phyloP scores from a whole-genome alignment of 345 rosid genomes.

The Bruguiera sexangula region DNA sequence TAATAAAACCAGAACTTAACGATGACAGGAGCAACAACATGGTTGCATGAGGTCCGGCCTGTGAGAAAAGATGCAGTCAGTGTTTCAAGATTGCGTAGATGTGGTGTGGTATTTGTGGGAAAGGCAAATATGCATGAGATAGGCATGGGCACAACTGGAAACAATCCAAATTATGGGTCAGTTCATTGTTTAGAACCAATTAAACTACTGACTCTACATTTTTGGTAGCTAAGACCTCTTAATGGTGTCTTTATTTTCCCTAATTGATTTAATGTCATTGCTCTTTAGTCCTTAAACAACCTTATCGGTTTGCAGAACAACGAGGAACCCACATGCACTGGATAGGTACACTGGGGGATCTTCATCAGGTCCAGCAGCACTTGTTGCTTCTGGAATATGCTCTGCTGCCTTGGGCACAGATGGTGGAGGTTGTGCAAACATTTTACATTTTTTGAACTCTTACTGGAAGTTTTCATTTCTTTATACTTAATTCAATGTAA shows the following conservation, averaged over 20 bases:
- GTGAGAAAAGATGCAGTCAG: constrained; percentile 60
- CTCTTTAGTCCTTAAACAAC: not conserved
- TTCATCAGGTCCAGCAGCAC: constrained; percentile 90
- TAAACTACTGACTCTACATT: no score
- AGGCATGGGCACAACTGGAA: constrained; percentile 96
- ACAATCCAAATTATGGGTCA: constrained; percentile 89
- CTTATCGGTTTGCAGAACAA: constrained; percentile 51
- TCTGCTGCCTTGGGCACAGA: constrained; percentile 95
- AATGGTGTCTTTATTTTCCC: not conserved
- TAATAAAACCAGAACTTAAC: constrained; percentile 6
- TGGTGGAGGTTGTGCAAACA: constrained; percentile 72
- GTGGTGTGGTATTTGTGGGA: constrained; percentile 79
- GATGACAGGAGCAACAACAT: constrained; percentile 72
- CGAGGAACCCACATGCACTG: constrained; percentile 80
- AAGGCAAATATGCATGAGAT: constrained; percentile 94
- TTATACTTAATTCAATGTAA: constrained; percentile 15
- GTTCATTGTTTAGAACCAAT: constrained; percentile 17
- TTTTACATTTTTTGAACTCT: constrained; percentile 10
- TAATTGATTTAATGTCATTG: not conserved
- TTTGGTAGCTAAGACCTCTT: not conserved
- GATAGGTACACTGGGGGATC: constrained; percentile 95
- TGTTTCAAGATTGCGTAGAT: constrained; percentile 66
- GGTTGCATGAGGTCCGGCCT: constrained; percentile 75
- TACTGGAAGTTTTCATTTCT: constrained; percentile 9
- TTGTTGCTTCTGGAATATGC: constrained; percentile 86